A percentile compares a stretch with the other conserved stretches of the same genome.
These are phyloP conservation scores for Phaeosphaeria sp. DNA, from an alignment of 2,329 filamentous ascomycete genomes.

Conservation along the genomic window DNA sequence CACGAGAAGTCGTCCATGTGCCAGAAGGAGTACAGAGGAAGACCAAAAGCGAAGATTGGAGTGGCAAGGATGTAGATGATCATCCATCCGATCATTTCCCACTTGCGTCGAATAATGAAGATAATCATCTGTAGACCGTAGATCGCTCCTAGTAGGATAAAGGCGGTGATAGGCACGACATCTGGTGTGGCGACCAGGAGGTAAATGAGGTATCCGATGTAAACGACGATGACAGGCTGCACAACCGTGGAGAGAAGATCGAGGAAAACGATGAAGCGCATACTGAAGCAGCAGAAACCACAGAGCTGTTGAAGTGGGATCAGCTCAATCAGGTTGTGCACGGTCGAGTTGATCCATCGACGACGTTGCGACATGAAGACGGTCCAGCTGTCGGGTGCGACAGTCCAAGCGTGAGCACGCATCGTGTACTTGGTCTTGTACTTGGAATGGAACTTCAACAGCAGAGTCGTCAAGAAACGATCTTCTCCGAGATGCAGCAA, in stretches of 20 bases:
- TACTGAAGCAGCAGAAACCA: slow-evolving; percentile 99
- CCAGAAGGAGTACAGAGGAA: slow-evolving; percentile 97
- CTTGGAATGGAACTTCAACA: slow-evolving; percentile 88
- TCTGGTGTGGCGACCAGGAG: slow-evolving; percentile 67
- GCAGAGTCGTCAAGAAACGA: slow-evolving; percentile 92
- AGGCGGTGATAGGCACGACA: slow-evolving; percentile 81
- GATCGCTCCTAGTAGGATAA: slow-evolving; percentile 91
- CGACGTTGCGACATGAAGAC: slow-evolving; percentile 98
- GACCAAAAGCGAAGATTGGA: slow-evolving; percentile 86
- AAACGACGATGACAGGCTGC: slow-evolving; percentile 88
- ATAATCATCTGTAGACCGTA: slow-evolving; percentile 97
- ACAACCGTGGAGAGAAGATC: slow-evolving; percentile 92
- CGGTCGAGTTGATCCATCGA: slow-evolving; percentile 99
- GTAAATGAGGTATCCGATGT: slow-evolving; percentile 88
- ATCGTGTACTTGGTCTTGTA: slow-evolving; percentile 99
- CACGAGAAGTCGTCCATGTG: slow-evolving; percentile 99
- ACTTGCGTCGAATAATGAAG: slow-evolving; percentile 94
- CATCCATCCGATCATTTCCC: slow-evolving; percentile 99
- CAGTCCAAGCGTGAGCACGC: slow-evolving; percentile 92
- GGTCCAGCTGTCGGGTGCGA: slow-evolving; percentile 90
- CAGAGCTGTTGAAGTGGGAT: slow-evolving; percentile 93
- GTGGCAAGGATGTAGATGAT: slow-evolving; percentile 91
- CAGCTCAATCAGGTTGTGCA: slow-evolving; percentile 96
- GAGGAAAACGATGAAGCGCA: slow-evolving; percentile 96
- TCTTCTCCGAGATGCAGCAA: slow-evolving; percentile 95